Evolutionary conservation across 2,329 filamentous ascomycete species (phyloP).

Genomic region (Rutstroemia sp.): DNA sequence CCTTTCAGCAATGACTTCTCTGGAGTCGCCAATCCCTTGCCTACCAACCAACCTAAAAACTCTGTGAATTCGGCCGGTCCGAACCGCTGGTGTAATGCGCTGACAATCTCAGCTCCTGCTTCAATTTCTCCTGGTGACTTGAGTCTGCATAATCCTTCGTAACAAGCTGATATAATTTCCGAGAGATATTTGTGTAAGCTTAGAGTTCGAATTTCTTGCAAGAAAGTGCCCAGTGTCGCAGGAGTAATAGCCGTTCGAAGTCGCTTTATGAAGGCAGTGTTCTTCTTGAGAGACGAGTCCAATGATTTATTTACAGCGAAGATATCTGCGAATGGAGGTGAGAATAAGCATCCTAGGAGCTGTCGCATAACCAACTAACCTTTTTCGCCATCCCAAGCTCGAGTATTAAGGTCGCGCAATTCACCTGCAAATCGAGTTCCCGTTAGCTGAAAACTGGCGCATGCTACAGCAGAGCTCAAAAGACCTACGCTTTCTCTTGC

Average conservation of each 20-base stretch:
- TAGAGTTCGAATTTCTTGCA: constrained; percentile 82
- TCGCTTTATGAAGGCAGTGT: constrained; percentile 95
- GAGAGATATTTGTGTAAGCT: constrained; percentile 95
- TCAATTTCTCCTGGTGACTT: constrained; percentile 90
- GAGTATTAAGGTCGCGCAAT: constrained; percentile 79
- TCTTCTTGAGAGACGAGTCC: constrained; percentile 95
- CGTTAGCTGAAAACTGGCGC: constrained; percentile 15
- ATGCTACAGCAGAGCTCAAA: neutral
- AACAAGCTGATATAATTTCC: constrained; percentile 92
- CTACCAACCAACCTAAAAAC: constrained; percentile 86
- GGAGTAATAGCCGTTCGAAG: constrained; percentile 82
- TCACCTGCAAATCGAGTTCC: constrained; percentile 53
- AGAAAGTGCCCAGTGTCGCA: constrained; percentile 71
- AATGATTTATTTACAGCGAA: constrained; percentile 62
- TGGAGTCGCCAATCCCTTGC: constrained; percentile 82
- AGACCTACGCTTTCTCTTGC: constrained; percentile 53
- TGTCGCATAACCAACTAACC: constrained; percentile 44
- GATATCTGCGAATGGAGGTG: constrained; percentile 17
- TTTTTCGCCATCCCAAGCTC: constrained; percentile 82
- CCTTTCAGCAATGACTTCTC: constrained; percentile 78
- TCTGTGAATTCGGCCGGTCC: constrained; percentile 85
- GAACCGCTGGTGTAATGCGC: constrained; percentile 92
- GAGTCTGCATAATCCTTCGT: constrained; percentile 85
- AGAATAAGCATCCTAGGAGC: constrained; percentile 7
- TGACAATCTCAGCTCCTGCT: constrained; percentile 85